Base-by-base conservation (phyloP, 164 flowering plant species). In the Santalum album region DNA sequence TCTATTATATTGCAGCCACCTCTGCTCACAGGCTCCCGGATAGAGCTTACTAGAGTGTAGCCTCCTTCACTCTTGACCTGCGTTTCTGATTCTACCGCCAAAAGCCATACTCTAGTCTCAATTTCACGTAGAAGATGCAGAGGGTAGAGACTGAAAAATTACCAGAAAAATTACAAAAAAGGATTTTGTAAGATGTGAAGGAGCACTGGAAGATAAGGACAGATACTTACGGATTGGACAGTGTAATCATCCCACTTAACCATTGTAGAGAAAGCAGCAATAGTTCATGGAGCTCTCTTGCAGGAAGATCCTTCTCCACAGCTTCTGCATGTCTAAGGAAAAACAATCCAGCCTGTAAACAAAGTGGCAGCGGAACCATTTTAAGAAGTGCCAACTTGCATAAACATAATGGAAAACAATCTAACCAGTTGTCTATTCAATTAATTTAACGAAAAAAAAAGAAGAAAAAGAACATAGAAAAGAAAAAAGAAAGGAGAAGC, bases 41-140 rank as follows among this genome's bases (percentile, higher is more conserved):
- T 62, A 25, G 76, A 61, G 65, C 51, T 64, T 49, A 50, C 69
- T 35, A 64, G 49, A 46, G 58, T 61, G 24, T 79, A 69, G 53
- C 71, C 83, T 54, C 84, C 76, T 52, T 80, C 90, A 72, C 65
- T 77, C 62, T 83, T 87, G 24, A 71, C 53, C 65, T 83, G 96
- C 54, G 96, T 86, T 73, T 90, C 99, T 55, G 99, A 85, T 75
- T 90, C 97, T 49, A 94, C 99, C 3, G 97, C 99, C 65, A 94
- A 69, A 43, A 94, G 97, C 97, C 99, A 94, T 19, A 94, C 99
- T 70, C 94, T 75, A 45, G 99, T 94, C 72, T 94, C 99, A 58
- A 94, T 87, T 78, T 94, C 99, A 24, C 99, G 84, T 42, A 94
- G 75, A 63, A 83, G 99, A 76, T 90, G 86, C 62, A 87, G 66